Evolutionary conservation across 257 asterid species (phyloP).

Genomic region (Solanum bulbocastanum): DNA sequence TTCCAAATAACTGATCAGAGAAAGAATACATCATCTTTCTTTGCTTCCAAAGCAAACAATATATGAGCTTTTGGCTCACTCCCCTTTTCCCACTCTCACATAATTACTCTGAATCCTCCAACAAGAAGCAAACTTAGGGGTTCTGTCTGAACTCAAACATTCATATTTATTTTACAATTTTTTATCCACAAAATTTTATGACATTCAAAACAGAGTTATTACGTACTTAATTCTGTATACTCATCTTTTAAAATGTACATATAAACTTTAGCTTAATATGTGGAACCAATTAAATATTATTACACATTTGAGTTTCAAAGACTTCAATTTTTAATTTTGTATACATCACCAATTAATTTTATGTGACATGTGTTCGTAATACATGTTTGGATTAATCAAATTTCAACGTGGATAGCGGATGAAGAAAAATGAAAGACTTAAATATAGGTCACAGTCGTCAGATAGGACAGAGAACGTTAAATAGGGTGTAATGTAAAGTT

Average conservation of each 20-base stretch:
- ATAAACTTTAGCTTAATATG: background rate
- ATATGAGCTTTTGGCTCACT: background rate
- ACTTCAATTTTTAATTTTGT: background rate
- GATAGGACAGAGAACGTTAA: background rate
- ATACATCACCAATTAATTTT: background rate
- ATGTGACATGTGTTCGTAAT: background rate
- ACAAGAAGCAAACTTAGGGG: background rate
- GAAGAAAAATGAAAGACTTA: background rate
- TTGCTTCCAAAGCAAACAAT: background rate
- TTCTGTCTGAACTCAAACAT: background rate
- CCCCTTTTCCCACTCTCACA: background rate
- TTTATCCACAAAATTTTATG: background rate
- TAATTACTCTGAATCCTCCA: background rate
- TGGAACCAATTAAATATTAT: background rate
- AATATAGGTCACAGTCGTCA: background rate
- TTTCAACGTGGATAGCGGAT: accelerated
- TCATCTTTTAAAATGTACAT: background rate
- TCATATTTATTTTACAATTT: background rate
- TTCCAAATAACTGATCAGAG: background rate
- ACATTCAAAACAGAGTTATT: background rate
- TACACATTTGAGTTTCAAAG: background rate
- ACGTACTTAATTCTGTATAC: too few relatives aligned
- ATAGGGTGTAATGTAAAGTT: background rate
- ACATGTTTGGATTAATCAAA: accelerated
- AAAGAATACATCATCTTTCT: background rate